phyloP scores from a whole-genome alignment of 106 monocot genomes.

The Phalaenopsis equestris region DNA sequence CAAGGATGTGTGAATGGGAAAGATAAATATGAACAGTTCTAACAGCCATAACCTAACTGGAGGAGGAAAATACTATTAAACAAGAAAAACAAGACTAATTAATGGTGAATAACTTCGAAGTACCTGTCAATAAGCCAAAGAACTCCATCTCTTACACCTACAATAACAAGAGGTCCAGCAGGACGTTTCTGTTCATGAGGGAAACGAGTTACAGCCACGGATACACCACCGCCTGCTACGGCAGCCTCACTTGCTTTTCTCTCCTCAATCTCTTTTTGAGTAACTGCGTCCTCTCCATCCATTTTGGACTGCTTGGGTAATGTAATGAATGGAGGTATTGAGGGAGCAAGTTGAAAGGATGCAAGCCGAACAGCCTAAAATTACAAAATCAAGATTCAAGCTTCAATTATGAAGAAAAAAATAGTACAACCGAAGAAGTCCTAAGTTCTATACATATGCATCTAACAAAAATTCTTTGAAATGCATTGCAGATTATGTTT shows the following conservation, averaged over 20 bases:
- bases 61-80: background rate
- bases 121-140: slow-evolving; percentile 99
- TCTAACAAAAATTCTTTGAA: background rate
- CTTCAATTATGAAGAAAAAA: background rate
- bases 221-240: slow-evolving; percentile 96
- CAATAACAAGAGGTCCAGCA: slow-evolving; percentile 83
- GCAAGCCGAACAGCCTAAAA: slow-evolving; percentile 88
- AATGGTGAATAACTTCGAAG: background rate
- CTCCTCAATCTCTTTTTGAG: slow-evolving; percentile 52
- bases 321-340: slow-evolving; percentile 90
- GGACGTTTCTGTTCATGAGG: slow-evolving; percentile 96
- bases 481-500: background rate
- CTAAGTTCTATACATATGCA: background rate
- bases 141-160: slow-evolving; percentile 92
- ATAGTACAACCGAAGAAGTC: background rate
- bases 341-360: slow-evolving; percentile 96
- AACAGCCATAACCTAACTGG: background rate
- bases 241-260: slow-evolving; percentile 82
- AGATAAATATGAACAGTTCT: background rate
- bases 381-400: background rate
- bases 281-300: slow-evolving; percentile 54
- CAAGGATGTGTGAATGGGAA: background rate
- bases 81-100: background rate
- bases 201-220: slow-evolving; percentile 92
- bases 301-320: slow-evolving; percentile 77